phyloP scores from a whole-genome alignment of 176 grass and related monocot genomes.

The Bonia amplexicaulis region DNA sequence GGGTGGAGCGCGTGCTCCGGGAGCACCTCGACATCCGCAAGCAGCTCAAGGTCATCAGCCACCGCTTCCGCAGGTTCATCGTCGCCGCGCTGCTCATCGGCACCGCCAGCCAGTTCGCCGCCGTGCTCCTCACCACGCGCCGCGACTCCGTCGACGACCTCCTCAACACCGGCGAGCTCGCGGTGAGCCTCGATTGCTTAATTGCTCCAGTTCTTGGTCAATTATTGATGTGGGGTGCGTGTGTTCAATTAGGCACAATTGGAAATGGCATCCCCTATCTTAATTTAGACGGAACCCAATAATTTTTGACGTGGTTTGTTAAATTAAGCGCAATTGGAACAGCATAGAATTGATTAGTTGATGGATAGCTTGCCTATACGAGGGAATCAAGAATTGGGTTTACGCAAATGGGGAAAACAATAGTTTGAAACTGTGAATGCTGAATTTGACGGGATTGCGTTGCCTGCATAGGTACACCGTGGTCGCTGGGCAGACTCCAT shows the following conservation, averaged over 20 bases:
- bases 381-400: neutral
- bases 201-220: neutral
- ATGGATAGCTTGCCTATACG: neutral
- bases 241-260: neutral
- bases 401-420: neutral
- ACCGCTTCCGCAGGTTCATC: conserved; percentile 81
- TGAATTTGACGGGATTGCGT: neutral
- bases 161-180: conserved; percentile 82
- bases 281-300: neutral
- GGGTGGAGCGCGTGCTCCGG: conserved; percentile 47
- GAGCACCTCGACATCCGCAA: conserved; percentile 88
- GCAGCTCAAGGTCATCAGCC: conserved; percentile 92
- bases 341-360: neutral
- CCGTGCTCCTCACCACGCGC: conserved; percentile 67
- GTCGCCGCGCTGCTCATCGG: conserved; percentile 51
- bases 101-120: conserved; percentile 85
- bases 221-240: neutral
- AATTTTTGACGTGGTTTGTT: neutral
- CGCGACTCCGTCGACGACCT: conserved; percentile 64
- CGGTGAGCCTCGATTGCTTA: conserved; percentile 23
- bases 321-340: conserved; percentile 13
- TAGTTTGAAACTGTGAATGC: neutral
- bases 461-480: neutral
- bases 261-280: neutral
- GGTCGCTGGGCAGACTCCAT: neutral